Evolutionary conservation across 495 filamentous ascomycete genomes (phyloP).

Genomic region (Penicillium fimorum): DNA sequence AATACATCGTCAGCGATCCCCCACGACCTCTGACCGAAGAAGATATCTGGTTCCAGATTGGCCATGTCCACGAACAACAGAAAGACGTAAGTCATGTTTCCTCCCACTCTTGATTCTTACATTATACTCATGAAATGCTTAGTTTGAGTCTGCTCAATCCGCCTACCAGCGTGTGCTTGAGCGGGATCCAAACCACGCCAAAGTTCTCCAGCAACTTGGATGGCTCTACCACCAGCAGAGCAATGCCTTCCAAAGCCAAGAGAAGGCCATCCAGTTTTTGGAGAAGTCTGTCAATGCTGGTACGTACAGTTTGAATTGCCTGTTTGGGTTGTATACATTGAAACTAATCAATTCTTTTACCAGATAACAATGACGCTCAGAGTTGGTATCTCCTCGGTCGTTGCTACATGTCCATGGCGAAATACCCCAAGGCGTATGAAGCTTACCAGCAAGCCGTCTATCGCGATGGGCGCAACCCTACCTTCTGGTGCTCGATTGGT

Average conservation of each 20-base stretch:
- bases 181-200: constrained; percentile 92
- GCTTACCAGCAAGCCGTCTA: constrained; percentile 99
- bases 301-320: constrained; percentile 39
- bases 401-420: constrained; percentile 99
- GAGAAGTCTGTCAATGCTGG: constrained; percentile 96
- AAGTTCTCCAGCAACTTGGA: constrained; percentile 95
- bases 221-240: constrained; percentile 98
- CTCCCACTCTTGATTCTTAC: neutral
- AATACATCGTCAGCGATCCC: constrained; percentile 93
- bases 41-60: constrained; percentile 99
- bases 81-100: constrained; percentile 75
- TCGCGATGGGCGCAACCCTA: constrained; percentile 95
- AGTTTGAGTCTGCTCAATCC: constrained; percentile 90
- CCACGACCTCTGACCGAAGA: constrained; percentile 93
- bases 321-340: neutral
- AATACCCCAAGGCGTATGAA: constrained; percentile 98
- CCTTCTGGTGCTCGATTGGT: constrained; percentile 99
- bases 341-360: constrained; percentile 3
- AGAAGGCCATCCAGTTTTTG: constrained; percentile 93
- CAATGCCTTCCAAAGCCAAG: constrained; percentile 81
- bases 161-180: constrained; percentile 94
- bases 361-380: constrained; percentile 91
- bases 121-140: constrained; percentile 26
- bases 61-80: constrained; percentile 97
- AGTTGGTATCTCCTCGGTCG: constrained; percentile 98